Evolutionary conservation across 2,329 filamentous ascomycete species (phyloP), one percentile per base, ranked within the genome.

Genomic region (Talaromyces sp.): DNA sequence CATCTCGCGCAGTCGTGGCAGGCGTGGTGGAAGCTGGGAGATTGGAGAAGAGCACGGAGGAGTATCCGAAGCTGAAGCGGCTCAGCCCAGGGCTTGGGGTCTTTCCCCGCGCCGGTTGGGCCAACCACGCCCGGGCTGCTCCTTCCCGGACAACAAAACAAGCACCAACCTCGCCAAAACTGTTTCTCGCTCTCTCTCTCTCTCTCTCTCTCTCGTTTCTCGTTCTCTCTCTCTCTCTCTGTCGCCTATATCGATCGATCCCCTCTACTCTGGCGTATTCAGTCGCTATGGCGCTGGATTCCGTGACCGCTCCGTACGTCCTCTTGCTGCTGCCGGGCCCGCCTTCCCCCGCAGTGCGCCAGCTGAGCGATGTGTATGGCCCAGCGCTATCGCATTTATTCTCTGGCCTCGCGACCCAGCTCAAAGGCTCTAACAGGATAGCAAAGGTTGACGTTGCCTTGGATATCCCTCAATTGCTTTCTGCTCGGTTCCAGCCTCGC

Each of bases 241-340:
- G 27, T 36, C 12, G 40, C n/a, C 27, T 12, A 33, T 28, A 5
- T 36, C 30, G 18, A 51, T 28, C 44, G 12, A 28, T 8, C 6
- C 8, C 18, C 18, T 28, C 44, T 51, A 28, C 18, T 23, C 44
- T 51, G 27, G 23, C 4, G 28, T 8, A 31, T 27, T 16, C 27
- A 28, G 28, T 57, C 28, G 16, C 18, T 28, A 57, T 28, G 16
- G 40, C 36, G 33, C 36, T 34, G 30, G 44, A 63, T 34, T 52
- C 27, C 23, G 52, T 47, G 60, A 60, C 57, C 52, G 56, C 51
- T 51, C 63, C 70, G 60, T 70, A 73, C 67, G 70, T 70, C 28
- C 80, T 91, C 40, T 79, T 91, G 16, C 79, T 91, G 59, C 84
- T 89, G 18, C 81, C 83, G 51, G 86, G 88, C 56, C 87, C 88